A percentile compares a stretch with the other conserved stretches of the same genome.
Conservation (phyloP, 2,329 filamentous ascomycete species). For the Talaromyces marneffei region DNA sequence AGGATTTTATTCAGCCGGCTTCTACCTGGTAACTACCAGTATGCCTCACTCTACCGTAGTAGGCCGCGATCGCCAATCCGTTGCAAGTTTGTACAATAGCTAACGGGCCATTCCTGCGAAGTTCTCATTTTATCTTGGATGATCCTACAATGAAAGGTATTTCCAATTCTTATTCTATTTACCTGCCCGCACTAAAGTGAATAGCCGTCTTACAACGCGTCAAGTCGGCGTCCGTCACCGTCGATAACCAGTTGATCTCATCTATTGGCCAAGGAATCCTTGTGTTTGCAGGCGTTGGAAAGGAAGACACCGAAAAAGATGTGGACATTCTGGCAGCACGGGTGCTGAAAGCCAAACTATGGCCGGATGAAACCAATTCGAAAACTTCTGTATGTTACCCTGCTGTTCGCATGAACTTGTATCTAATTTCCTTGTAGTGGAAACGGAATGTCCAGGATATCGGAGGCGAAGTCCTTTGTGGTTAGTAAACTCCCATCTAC, state of each 20-base stretch:
- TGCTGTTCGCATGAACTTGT: neutral
- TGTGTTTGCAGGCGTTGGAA: constrained; percentile 85
- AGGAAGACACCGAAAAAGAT: constrained; percentile 84
- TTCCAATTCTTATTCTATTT: neutral
- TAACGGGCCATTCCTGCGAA: neutral
- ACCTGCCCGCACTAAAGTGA: neutral
- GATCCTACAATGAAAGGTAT: constrained; percentile 14
- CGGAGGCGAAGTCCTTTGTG: constrained; percentile 85
- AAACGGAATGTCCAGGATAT: constrained; percentile 86
- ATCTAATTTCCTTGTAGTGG: constrained; percentile 56
- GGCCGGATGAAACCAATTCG: constrained; percentile 71
- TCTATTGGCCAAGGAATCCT: constrained; percentile 85
- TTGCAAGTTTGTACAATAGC: neutral
- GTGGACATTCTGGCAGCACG: constrained; percentile 77
- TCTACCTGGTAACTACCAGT: neutral
- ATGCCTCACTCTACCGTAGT: neutral
- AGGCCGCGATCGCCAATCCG: neutral
- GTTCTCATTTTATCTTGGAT: neutral
- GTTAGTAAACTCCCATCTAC: constrained; percentile 40
- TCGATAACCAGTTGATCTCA: constrained; percentile 84
- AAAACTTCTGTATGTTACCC: constrained; percentile 1
- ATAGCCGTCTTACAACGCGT: constrained; percentile 61
- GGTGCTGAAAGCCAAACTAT: constrained; percentile 82
- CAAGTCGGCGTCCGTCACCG: constrained; percentile 88
- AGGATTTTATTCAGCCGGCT: neutral